Evolutionary conservation across 2,329 filamentous ascomycete genomes (phyloP).

Genomic region (Aureobasidium sp.): DNA sequence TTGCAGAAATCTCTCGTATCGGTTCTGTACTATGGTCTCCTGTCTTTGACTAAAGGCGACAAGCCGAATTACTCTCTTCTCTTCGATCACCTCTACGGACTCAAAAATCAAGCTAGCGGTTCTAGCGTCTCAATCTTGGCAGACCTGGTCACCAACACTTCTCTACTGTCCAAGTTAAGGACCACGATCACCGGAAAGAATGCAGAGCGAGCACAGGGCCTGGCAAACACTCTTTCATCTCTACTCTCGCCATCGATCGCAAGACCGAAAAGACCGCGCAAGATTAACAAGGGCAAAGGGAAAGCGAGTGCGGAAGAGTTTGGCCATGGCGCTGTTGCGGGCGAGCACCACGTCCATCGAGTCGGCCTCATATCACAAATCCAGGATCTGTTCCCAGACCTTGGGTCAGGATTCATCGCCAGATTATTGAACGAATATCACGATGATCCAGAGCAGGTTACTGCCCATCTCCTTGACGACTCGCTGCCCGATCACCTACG

Average conservation of each 20-base stretch:
- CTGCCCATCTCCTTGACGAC: slow-evolving; percentile 73
- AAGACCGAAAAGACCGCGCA: slow-evolving; percentile 46
- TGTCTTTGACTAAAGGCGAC: slow-evolving; percentile 60
- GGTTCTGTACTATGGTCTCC: slow-evolving; percentile 67
- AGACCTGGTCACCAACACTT: slow-evolving; percentile 74
- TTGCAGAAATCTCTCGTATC: slow-evolving; percentile 64
- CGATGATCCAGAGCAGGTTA: slow-evolving; percentile 70
- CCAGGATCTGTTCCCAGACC: slow-evolving; percentile 86
- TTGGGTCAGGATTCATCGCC: slow-evolving; percentile 76
- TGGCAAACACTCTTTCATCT: slow-evolving; percentile 53
- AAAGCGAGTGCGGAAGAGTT: slow-evolving; percentile 28
- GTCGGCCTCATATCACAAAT: slow-evolving; percentile 82
- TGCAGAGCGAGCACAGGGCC: slow-evolving; percentile 51
- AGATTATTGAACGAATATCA: slow-evolving; percentile 72
- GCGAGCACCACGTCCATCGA: slow-evolving; percentile 64
- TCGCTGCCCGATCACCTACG: slow-evolving; percentile 64
- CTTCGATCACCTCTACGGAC: slow-evolving; percentile 73
- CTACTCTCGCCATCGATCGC: slow-evolving; percentile 52
- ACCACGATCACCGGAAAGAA: slow-evolving; percentile 47
- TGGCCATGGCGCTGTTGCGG: slow-evolving; percentile 30
- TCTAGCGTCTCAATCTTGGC: slow-evolving; percentile 63
- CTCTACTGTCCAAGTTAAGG: slow-evolving; percentile 59
- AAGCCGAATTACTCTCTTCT: slow-evolving; percentile 67
- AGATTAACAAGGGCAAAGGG: slow-evolving; percentile 61
- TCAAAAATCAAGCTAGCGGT: slow-evolving; percentile 64